Percentiles rank a stretch among this genome's conserved stretches.
These are phyloP conservation scores for Fusarium sp. DNA, from an alignment of 2,329 filamentous ascomycete species.

Conservation along the genomic window DNA sequence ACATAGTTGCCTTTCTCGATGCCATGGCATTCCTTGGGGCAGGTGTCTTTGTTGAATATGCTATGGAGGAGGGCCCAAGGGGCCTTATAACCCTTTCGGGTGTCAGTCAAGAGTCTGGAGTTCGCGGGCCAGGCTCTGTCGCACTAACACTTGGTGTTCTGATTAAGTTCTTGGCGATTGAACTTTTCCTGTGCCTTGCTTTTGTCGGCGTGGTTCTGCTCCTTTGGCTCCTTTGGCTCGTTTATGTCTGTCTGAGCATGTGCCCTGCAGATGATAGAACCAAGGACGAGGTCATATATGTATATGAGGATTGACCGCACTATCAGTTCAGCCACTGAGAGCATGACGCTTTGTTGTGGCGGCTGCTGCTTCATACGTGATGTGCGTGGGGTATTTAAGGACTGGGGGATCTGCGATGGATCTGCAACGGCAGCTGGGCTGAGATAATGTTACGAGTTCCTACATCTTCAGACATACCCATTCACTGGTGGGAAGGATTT, in stretches of 20 bases:
- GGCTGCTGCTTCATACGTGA: too few species aligned
- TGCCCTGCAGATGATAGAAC: not conserved
- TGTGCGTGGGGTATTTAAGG: too few species aligned
- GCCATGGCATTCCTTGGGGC: not conserved
- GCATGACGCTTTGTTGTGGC: too few species aligned
- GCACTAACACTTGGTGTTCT: not conserved
- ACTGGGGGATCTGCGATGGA: too few species aligned
- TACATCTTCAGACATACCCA: too few species aligned
- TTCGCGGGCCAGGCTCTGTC: not conserved
- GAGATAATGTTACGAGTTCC: too few species aligned
- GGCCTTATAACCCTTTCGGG: not conserved
- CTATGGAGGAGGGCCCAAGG: not conserved
- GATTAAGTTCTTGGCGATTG: not conserved
- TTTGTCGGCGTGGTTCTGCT: not conserved
- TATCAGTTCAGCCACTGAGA: too few species aligned
- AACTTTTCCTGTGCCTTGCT: not conserved
- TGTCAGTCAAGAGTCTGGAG: not conserved
- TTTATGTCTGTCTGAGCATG: not conserved
- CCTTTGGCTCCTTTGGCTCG: not conserved
- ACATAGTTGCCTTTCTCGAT: not conserved
- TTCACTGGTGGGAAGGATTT: too few species aligned
- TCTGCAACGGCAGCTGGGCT: too few species aligned
- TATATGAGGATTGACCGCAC: too few species aligned
- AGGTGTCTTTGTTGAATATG: not conserved
- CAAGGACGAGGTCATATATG: not conserved